phyloP scores from a whole-genome alignment of 768 basidiomycete species.

The Suillus tomentosus region DNA sequence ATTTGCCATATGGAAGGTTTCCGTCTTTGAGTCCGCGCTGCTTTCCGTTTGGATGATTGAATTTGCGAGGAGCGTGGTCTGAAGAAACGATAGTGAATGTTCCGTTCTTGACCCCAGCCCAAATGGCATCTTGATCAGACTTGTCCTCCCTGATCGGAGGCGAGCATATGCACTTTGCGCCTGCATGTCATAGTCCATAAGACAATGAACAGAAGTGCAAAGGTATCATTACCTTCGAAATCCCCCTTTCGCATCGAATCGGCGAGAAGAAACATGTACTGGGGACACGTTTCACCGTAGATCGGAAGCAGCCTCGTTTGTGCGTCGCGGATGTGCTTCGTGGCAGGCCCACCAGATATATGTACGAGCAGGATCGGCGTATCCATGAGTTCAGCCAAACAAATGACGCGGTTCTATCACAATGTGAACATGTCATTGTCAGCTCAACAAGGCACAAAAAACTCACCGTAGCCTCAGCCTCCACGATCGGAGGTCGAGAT shows the following conservation, averaged over 20 bases:
- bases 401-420: conserved; percentile 18
- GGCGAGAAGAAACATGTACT: conserved; percentile 20
- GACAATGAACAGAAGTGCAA: not conserved
- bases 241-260: conserved; percentile 19
- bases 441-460: not conserved
- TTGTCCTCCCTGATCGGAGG: conserved; percentile 20
- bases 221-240: conserved; percentile 17
- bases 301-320: conserved; percentile 23
- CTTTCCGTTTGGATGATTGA: conserved; percentile 31
- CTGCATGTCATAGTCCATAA: not conserved
- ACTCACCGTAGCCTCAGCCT: conserved; percentile 19
- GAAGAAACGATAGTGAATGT: conserved; percentile 35
- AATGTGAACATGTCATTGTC: not conserved
- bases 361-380: conserved; percentile 23
- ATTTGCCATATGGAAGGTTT: conserved; percentile 30
- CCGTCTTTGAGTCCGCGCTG: conserved; percentile 20
- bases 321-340: conserved; percentile 19
- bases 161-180: conserved; percentile 22
- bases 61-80: conserved; percentile 36
- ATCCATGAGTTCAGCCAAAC: conserved; percentile 23
- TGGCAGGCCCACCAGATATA: conserved; percentile 17
- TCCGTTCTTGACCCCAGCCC: conserved; percentile 20
- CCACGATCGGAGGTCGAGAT: conserved; percentile 24
- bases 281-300: conserved; percentile 25
- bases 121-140: conserved; percentile 20